Base-by-base conservation (phyloP, 441 rosid species). In the Populus tomentosa region DNA sequence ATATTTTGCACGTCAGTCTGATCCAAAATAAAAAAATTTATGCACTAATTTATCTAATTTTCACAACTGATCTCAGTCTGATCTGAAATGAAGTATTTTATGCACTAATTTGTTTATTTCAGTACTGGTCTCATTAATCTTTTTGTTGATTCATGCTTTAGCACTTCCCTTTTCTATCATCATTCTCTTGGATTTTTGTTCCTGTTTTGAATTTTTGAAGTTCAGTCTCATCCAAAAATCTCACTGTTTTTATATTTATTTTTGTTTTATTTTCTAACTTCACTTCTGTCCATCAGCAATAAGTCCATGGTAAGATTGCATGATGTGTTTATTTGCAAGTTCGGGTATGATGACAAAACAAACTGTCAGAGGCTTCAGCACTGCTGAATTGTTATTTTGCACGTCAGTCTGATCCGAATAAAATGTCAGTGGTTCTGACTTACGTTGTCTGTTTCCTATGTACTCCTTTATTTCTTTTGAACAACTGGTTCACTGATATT, bases 341-440 rank as follows among this genome's bases (percentile, higher is more conserved):
- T 70, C 36, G 63, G 75, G 67, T 2, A 18, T 77, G 75, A 77
- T 77, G 75, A 38, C 67, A 28, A 65, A 65, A 53, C 33, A 42
- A 10, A 69, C 26, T 74, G 10, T 56, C 80, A 18, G 40, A 75
- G 53, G 77, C 71, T 2, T 5, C 18, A 26, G 76, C 75, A n/a
- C 3, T 80, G 72, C 75, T 70, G 63, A 73, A 6, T 72, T 67
- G 35, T 18, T 16, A 18, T 61, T 76, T 76, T 81, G 78, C 78
- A 74, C 69, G 78, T 75, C 81, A 77, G 66, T 82, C 74, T 77
- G 77, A 70, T 74, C 79, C 78, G 61, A 64, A 59, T 20, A 7
- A 62, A 32, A 46, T 2, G 28, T 61, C 69, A 50, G 11, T 67
- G 40, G 20, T 73, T 33, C 5, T 7, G 1, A 40, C 20, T 53